A percentile compares a stretch with the other conserved stretches of the same genome.
phyloP scores from a whole-genome alignment of 2,329 filamentous ascomycete genomes.

The Pestalotiopsis fici region DNA sequence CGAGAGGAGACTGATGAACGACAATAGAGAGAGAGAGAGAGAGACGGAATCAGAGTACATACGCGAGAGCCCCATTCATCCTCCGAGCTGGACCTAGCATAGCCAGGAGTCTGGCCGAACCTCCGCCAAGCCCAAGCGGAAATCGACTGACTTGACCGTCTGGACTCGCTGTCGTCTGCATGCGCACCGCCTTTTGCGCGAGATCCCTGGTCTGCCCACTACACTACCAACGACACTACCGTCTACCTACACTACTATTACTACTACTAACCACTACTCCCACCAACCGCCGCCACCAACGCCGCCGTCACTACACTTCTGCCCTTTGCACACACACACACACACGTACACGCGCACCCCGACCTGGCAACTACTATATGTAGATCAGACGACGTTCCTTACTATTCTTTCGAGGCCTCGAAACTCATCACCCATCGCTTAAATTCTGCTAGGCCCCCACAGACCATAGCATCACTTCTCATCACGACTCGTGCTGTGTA shows the following conservation, averaged over 20 bases:
- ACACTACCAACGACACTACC: not conserved
- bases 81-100: not conserved
- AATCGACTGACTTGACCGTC: not conserved
- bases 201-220: not conserved
- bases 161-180: not conserved
- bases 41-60: too few relatives aligned
- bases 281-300: not conserved
- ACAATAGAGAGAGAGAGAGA: not conserved
- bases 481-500: not conserved
- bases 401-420: not conserved
- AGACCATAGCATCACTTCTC: not conserved
- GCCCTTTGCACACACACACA: not conserved
- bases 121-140: not conserved
- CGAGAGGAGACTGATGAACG: not conserved
- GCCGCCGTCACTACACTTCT: not conserved
- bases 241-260: not conserved
- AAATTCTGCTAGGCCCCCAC: not conserved
- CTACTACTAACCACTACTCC: not conserved
- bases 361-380: not conserved
- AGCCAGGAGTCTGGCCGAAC: not conserved
- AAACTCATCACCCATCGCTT: not conserved
- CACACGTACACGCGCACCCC: not conserved
- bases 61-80: not conserved
- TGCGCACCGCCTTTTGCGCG: not conserved
- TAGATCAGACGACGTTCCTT: not conserved